Evolutionary conservation across 1,139 yeast species (phyloP).

Genomic region (Pichia sp.): DNA sequence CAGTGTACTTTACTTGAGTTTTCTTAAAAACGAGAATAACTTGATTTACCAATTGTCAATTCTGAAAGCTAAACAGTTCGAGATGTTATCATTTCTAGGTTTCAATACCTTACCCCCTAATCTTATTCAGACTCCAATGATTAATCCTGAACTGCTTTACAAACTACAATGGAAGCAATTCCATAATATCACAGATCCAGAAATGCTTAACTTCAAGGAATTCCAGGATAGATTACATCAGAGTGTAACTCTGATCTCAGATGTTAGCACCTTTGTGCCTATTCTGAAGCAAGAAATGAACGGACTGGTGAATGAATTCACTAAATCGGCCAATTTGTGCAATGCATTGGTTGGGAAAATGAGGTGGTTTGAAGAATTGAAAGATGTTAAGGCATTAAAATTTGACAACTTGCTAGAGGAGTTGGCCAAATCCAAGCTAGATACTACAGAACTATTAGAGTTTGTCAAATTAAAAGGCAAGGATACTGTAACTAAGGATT

Average conservation of each 20-base stretch:
- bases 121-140: constrained; percentile 18
- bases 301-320: constrained; percentile 4
- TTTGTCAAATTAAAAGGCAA: neutral
- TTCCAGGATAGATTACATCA: constrained; percentile 18
- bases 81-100: constrained; percentile 16
- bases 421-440: constrained; percentile 19
- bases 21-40: constrained; percentile 9
- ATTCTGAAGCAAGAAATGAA: constrained; percentile 13
- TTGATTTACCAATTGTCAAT: constrained; percentile 10
- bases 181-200: constrained; percentile 79
- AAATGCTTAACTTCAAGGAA: constrained; percentile 45
- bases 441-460: constrained; percentile 19
- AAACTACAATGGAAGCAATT: constrained; percentile 76
- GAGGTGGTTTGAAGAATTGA: constrained; percentile 16
- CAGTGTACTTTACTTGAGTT: constrained; percentile 2
- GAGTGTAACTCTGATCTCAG: constrained; percentile 10
- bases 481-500: neutral
- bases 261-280: constrained; percentile 9
- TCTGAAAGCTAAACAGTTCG: constrained; percentile 11
- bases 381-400: constrained; percentile 13
- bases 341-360: constrained; percentile 6
- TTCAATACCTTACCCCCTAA: constrained; percentile 27
- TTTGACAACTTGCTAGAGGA: constrained; percentile 20
- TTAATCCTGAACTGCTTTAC: constrained; percentile 47
- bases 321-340: constrained; percentile 1